Evolutionary conservation across 1,284 basidiomycete genomes (phyloP).

Genomic region (Tilletia caries): DNA sequence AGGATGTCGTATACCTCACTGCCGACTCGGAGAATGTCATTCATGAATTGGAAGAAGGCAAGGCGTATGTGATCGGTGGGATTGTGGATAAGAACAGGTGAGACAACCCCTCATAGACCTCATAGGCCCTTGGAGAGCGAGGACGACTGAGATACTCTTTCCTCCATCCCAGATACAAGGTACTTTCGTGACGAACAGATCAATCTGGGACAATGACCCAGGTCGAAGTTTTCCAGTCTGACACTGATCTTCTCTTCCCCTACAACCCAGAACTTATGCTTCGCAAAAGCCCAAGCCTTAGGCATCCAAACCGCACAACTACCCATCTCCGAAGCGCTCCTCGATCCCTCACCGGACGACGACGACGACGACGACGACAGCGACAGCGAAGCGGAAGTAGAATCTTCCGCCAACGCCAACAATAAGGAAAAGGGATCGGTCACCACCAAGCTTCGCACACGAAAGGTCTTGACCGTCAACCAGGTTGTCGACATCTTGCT

Average conservation of each 20-base stretch:
- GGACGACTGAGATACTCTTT: neutral
- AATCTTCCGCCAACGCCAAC: slow-evolving; percentile 19
- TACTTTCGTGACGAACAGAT: neutral
- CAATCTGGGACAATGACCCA: neutral
- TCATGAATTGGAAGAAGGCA: slow-evolving; percentile 71
- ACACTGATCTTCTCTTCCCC: neutral
- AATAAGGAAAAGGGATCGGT: slow-evolving; percentile 12
- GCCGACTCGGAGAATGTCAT: slow-evolving; percentile 88
- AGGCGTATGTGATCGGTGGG: slow-evolving; percentile 92
- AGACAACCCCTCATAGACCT: neutral
- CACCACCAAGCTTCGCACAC: slow-evolving; percentile 64
- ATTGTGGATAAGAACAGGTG: slow-evolving; percentile 81
- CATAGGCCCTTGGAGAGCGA: slow-evolving; percentile 75
- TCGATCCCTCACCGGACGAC: slow-evolving; percentile 54
- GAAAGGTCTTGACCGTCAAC: slow-evolving; percentile 96
- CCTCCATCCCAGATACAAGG: slow-evolving; percentile 11
- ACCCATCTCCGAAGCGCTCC: slow-evolving; percentile 83
- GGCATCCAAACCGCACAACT: slow-evolving; percentile 80
- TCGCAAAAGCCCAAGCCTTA: slow-evolving; percentile 74
- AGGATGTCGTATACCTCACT: slow-evolving; percentile 82
- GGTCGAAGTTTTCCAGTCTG: neutral
- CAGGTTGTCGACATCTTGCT: slow-evolving; percentile 88
- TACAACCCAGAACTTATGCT: slow-evolving; percentile 58
- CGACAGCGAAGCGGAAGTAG: slow-evolving; percentile 8
- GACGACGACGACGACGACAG: slow-evolving; percentile 11